Evolutionary conservation across 208 protist genomes (phyloP).

Genomic region (Dictyostelium gargantuum): DNA sequence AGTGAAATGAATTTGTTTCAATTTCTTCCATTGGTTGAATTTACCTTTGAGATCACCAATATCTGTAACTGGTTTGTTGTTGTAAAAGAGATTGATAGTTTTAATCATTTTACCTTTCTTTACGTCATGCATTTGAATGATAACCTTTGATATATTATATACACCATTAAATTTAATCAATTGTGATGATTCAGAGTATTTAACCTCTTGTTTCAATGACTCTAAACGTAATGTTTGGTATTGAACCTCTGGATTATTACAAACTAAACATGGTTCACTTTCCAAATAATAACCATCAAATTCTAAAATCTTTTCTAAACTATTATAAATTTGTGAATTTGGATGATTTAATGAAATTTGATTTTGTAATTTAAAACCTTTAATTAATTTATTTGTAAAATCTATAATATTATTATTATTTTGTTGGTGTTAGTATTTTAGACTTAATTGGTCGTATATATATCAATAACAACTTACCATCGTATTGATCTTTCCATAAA

Average conservation of each 20-base stretch:
- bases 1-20: conserved; percentile 70
- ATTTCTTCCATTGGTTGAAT: conserved; percentile 81
- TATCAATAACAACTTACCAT: neutral
- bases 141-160: conserved; percentile 71
- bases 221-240: conserved; percentile 71
- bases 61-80: conserved; percentile 80
- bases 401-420: conserved; percentile 9
- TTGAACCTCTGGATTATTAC: conserved; percentile 75
- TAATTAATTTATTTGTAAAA: conserved; percentile 21
- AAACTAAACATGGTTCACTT: conserved; percentile 79
- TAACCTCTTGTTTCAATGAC: conserved; percentile 79
- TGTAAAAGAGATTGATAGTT: conserved; percentile 86
- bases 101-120: conserved; percentile 81
- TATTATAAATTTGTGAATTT: conserved; percentile 81
- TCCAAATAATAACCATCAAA: conserved; percentile 88
- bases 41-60: conserved; percentile 83
- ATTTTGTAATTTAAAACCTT: conserved; percentile 43
- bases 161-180: conserved; percentile 70
- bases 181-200: conserved; percentile 81
- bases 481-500: conserved; percentile 29
- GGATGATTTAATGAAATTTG: conserved; percentile 78
- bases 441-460: no score
- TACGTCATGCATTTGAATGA: conserved; percentile 73
- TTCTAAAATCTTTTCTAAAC: conserved; percentile 76
- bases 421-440: no score